phyloP scores from a whole-genome alignment of 768 basidiomycete genomes.

The Psilocybe tampanensis region DNA sequence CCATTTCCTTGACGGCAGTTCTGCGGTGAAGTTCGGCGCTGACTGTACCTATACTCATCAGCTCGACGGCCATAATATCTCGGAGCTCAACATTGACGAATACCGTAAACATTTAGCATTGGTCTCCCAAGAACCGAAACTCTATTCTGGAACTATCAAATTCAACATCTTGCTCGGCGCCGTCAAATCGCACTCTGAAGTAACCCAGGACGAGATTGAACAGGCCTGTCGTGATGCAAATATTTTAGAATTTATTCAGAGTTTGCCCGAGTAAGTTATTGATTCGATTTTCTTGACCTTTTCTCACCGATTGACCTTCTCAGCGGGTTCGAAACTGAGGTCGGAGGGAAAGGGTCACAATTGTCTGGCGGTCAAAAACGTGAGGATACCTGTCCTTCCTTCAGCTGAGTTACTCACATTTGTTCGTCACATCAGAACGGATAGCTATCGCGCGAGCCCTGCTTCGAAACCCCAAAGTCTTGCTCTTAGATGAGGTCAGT shows the following conservation, averaged over 20 bases:
- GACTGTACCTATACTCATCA: conserved; percentile 27
- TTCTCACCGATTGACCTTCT: neutral
- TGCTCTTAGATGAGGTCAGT: conserved; percentile 72
- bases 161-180: conserved; percentile 91
- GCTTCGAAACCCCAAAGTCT: conserved; percentile 82
- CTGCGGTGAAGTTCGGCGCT: no score
- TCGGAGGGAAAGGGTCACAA: conserved; percentile 87
- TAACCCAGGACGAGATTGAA: conserved; percentile 86
- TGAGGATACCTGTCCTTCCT: conserved; percentile 28
- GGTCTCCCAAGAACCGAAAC: conserved; percentile 87
- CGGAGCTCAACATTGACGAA: conserved; percentile 75
- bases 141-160: conserved; percentile 85
- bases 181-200: conserved; percentile 69
- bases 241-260: conserved; percentile 84
- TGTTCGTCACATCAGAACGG: conserved; percentile 37
- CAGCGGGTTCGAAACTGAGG: conserved; percentile 82
- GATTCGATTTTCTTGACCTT: neutral
- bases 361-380: conserved; percentile 87
- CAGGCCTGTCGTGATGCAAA: conserved; percentile 84
- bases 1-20: conserved; percentile 6
- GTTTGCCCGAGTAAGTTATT: conserved; percentile 60
- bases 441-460: conserved; percentile 88
- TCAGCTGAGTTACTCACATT: conserved; percentile 2
- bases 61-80: conserved; percentile 75
- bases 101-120: conserved; percentile 87